Conservation (phyloP, 768 basidiomycete species). For the Boletus huronensis region DNA sequence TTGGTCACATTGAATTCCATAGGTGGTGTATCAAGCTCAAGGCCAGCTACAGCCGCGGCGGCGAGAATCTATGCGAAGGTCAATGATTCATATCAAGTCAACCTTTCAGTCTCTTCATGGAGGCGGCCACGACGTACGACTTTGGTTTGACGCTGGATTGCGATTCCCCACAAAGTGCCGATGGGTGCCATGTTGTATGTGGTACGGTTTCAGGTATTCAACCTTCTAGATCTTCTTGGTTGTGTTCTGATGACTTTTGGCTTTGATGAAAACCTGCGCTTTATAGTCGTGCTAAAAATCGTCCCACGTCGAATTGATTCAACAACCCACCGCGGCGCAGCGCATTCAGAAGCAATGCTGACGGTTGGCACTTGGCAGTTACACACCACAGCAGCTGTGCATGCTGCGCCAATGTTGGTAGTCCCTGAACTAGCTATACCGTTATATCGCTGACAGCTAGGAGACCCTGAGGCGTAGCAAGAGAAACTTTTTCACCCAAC, state of each 20-base stretch:
- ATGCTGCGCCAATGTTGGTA: neutral
- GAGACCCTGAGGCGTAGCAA: neutral
- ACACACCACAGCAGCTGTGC: neutral
- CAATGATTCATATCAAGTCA: neutral
- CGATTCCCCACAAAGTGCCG: constrained; percentile 26
- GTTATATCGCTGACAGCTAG: neutral
- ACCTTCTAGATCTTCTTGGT: neutral
- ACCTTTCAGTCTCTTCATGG: too few species aligned
- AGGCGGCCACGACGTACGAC: constrained; percentile 17
- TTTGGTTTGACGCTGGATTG: constrained; percentile 27
- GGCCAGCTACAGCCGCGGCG: constrained; percentile 21
- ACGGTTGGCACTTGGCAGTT: neutral
- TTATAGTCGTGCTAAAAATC: constrained; percentile 8
- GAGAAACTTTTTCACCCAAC: neutral
- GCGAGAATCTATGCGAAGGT: constrained; percentile 21
- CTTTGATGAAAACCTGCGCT: neutral
- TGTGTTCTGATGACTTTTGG: neutral
- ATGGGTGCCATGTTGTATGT: constrained; percentile 21
- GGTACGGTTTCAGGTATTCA: neutral
- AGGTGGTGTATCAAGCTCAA: constrained; percentile 24
- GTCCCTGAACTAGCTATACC: neutral
- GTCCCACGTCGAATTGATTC: neutral
- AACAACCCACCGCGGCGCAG: neutral
- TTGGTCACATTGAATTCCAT: constrained; percentile 27
- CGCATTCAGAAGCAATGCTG: neutral